A percentile compares a stretch with the other conserved stretches of the same genome.
phyloP scores from a whole-genome alignment of 768 basidiomycete genomes.

The Roridomyces roridus region DNA sequence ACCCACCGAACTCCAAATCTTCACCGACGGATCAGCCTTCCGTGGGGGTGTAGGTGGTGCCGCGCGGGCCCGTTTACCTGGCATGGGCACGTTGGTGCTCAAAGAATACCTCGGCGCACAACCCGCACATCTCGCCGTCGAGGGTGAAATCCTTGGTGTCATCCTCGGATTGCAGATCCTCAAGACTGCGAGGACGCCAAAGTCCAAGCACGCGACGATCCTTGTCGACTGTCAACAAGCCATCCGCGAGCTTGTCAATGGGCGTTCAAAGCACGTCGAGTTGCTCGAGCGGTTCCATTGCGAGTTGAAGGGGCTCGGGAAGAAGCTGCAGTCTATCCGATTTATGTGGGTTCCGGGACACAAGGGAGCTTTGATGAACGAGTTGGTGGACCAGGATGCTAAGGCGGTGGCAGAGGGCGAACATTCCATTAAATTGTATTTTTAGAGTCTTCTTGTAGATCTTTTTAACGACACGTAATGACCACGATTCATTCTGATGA shows the following conservation, averaged over 20 bases:
- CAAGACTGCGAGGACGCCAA: not conserved
- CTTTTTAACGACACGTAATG: no score
- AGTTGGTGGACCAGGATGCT: constrained; percentile 13
- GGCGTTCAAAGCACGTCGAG: not conserved
- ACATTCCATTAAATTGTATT: no score
- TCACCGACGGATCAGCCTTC: constrained; percentile 10
- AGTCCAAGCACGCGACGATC: constrained; percentile 3
- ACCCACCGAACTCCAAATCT: not conserved
- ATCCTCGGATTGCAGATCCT: not conserved
- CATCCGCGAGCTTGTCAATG: not conserved
- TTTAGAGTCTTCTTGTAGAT: no score
- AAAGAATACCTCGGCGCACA: constrained; percentile 7
- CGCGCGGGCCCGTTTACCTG: constrained; percentile 12
- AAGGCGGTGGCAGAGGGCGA: constrained; percentile 8
- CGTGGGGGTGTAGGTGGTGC: constrained; percentile 15
- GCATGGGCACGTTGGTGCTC: constrained; percentile 5
- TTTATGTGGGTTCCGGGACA: constrained; percentile 18
- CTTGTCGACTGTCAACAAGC: constrained; percentile 18
- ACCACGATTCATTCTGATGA: no score
- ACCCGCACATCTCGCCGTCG: not conserved
- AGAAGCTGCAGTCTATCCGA: not conserved
- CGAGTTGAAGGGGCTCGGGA: not conserved
- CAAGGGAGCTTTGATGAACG: constrained; percentile 11
- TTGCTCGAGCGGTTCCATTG: constrained; percentile 4
- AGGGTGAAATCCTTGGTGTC: constrained; percentile 16